Evolutionary conservation across 768 basidiomycete genomes (phyloP).

Genomic region (Neoboletus subvelutipes): DNA sequence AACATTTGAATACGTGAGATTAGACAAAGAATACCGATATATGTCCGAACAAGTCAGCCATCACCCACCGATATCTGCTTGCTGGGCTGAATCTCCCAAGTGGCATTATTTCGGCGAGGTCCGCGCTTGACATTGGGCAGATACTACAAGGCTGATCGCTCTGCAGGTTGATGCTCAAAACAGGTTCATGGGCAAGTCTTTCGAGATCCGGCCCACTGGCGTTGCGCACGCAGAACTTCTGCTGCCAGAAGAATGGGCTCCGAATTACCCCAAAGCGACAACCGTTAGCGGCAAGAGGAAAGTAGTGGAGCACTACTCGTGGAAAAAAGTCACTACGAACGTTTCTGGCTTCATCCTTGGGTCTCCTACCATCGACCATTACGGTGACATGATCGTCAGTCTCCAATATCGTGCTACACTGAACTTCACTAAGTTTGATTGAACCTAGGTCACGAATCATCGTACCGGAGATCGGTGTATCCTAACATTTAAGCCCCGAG

Average conservation of each 20-base stretch:
- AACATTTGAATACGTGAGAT: conserved; percentile 89
- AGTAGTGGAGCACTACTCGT: conserved; percentile 88
- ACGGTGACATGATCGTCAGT: conserved; percentile 91
- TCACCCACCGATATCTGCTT: conserved; percentile 95
- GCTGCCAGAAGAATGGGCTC: conserved; percentile 64
- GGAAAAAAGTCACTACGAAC: conserved; percentile 93
- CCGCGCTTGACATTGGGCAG: background rate
- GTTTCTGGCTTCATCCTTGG: conserved; percentile 94
- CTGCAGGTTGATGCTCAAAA: conserved; percentile 90
- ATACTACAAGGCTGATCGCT: background rate
- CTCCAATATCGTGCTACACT: background rate
- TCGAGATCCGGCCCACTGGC: conserved; percentile 96
- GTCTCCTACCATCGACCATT: conserved; percentile 84
- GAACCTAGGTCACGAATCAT: conserved; percentile 71
- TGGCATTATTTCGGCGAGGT: conserved; percentile 94
- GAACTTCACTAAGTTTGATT: conserved; percentile 3
- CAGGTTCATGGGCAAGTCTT: conserved; percentile 94
- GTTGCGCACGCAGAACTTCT: conserved; percentile 85
- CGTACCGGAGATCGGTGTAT: conserved; percentile 85
- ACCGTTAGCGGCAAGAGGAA: conserved; percentile 43
- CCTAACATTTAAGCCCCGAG: conserved; percentile 93
- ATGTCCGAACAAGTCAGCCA: conserved; percentile 96
- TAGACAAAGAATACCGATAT: conserved; percentile 89
- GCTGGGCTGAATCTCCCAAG: conserved; percentile 85
- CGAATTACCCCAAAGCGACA: conserved; percentile 59